Evolutionary conservation across 257 asterid species (phyloP).

Genomic region (Leonotis leonurus): DNA sequence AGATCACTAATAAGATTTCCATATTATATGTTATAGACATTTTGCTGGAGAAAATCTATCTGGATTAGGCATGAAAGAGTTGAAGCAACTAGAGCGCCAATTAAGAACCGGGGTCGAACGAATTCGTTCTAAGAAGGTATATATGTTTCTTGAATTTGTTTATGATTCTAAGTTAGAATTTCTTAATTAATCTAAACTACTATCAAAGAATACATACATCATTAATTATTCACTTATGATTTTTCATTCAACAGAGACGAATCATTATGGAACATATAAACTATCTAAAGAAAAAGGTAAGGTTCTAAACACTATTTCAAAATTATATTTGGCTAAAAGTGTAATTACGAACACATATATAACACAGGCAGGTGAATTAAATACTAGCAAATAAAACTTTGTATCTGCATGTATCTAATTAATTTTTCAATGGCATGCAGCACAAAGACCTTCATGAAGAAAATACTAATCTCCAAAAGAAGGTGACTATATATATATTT

Average conservation of each 20-base stretch:
- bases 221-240: no score
- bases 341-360: no score
- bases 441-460: constrained; percentile 50
- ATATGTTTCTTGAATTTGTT: no score
- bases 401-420: background rate
- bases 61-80: constrained; percentile 48
- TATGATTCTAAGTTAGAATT: no score
- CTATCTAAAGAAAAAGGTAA: constrained; percentile 37
- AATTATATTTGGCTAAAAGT: no score
- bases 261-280: constrained; percentile 37
- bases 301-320: background rate
- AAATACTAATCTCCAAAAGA: constrained; percentile 47
- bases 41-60: constrained; percentile 48
- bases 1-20: no score
- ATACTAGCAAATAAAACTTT: no score
- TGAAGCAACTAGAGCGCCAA: constrained; percentile 55
- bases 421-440: constrained; percentile 22
- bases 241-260: constrained; percentile 26
- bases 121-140: constrained; percentile 51
- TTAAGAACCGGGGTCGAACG: constrained; percentile 50
- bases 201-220: no score
- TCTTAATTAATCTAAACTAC: no score
- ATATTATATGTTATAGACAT: constrained; percentile 30
- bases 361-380: no score
- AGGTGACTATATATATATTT: constrained; percentile 34